Percentiles rank a stretch among this genome's conserved stretches.
phyloP scores from a whole-genome alignment of 208 protist genomes.

The Crithidia brevicula region DNA sequence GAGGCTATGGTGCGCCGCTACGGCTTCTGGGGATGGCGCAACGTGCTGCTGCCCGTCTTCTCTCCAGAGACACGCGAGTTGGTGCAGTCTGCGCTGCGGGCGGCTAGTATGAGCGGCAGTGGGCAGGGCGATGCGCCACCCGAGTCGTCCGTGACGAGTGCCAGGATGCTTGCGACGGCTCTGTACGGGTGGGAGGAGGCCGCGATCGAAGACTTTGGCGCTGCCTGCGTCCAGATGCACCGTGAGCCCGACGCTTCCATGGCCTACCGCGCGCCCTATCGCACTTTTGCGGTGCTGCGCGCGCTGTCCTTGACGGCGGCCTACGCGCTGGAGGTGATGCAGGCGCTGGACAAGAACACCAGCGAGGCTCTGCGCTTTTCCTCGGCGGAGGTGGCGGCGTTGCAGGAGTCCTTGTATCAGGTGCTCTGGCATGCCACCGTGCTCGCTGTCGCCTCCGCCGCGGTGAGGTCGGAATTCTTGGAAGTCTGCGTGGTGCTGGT shows the following conservation, averaged over 20 bases:
- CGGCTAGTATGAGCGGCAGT: neutral
- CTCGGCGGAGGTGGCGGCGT: constrained; percentile 84
- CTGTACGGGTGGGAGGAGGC: constrained; percentile 84
- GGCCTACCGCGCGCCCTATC: constrained; percentile 14
- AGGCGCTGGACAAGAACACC: neutral
- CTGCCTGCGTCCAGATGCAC: constrained; percentile 19
- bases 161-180: constrained; percentile 13
- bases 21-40: constrained; percentile 30
- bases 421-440: constrained; percentile 13
- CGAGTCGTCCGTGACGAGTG: neutral
- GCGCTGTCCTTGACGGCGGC: constrained; percentile 19
- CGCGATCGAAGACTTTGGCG: constrained; percentile 79
- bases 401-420: constrained; percentile 84
- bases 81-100: constrained; percentile 10
- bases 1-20: constrained; percentile 21
- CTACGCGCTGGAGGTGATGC: constrained; percentile 25
- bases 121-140: neutral
- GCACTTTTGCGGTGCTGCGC: constrained; percentile 12
- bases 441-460: constrained; percentile 11
- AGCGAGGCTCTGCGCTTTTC: neutral
- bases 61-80: constrained; percentile 9
- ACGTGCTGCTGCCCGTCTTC: constrained; percentile 21
- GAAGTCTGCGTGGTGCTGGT: constrained; percentile 68
- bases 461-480: constrained; percentile 9
- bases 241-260: constrained; percentile 12